A percentile compares a stretch with the other conserved stretches of the same genome.
phyloP scores from a whole-genome alignment of 306 rosid species.

The Cicer yamashitae region DNA sequence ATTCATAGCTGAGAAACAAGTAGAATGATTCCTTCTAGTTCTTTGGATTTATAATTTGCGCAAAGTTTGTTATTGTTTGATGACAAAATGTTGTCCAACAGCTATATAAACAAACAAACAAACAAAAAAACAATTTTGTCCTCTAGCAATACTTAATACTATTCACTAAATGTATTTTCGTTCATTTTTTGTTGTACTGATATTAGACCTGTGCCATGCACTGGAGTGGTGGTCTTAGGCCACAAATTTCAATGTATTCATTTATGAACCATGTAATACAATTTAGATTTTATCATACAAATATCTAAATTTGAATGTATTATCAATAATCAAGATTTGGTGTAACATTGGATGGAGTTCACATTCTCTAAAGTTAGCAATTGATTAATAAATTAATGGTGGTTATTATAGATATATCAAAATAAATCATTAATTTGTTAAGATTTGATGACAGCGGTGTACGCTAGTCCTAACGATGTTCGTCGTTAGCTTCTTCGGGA shows the following conservation, averaged over 20 bases:
- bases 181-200: slow-evolving; percentile 8
- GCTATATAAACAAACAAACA: slow-evolving; percentile 7
- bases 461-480: no score
- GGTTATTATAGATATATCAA: neutral
- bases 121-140: slow-evolving; percentile 44
- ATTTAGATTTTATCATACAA: slow-evolving; percentile 3
- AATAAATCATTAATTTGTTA: neutral
- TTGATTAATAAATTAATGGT: neutral
- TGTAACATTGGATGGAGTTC: neutral
- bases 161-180: slow-evolving; percentile 5
- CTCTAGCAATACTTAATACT: slow-evolving; percentile 5
- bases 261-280: neutral
- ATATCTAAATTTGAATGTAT: slow-evolving; percentile 1
- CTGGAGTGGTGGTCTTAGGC: neutral
- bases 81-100: slow-evolving; percentile 51
- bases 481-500: no score
- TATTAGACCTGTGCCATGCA: slow-evolving; percentile 7
- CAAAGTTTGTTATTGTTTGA: slow-evolving; percentile 44
- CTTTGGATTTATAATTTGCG: slow-evolving; percentile 46
- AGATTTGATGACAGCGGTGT: no score
- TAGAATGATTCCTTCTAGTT: slow-evolving; percentile 53
- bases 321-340: neutral
- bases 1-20: slow-evolving; percentile 56
- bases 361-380: neutral
- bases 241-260: slow-evolving; percentile 8